phyloP scores from a whole-genome alignment of 495 filamentous ascomycete genomes.

The Xylaria flabelliformis region DNA sequence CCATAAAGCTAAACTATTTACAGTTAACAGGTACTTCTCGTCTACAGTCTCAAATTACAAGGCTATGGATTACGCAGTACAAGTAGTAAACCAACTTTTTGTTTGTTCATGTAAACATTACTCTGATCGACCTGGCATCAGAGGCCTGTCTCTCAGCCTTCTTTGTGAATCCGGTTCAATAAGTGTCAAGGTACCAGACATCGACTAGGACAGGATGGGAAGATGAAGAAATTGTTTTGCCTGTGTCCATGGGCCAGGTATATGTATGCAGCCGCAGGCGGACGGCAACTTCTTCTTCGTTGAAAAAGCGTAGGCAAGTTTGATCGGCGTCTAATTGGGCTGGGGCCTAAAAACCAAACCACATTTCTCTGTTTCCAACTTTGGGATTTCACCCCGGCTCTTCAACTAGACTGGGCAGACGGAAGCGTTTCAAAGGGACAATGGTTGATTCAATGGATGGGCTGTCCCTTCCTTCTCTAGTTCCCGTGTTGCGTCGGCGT shows the following conservation, averaged over 20 bases:
- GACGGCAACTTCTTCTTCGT: conserved; percentile 15
- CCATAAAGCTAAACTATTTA: not conserved
- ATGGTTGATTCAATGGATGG: not conserved
- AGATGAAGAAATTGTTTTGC: conserved; percentile 8
- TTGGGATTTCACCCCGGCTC: conserved; percentile 6
- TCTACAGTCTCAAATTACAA: not conserved
- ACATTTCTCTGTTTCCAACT: not conserved
- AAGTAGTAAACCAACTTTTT: not conserved
- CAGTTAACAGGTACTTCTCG: not conserved
- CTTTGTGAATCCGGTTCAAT: not conserved
- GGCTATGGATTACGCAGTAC: not conserved
- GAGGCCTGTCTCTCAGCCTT: not conserved
- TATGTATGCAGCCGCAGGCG: conserved; percentile 4
- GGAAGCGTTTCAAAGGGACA: conserved; percentile 5
- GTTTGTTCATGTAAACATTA: not conserved
- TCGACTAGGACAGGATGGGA: conserved; percentile 3
- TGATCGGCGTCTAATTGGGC: conserved; percentile 7
- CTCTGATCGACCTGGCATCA: not conserved
- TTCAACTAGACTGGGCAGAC: not conserved
- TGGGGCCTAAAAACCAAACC: not conserved
- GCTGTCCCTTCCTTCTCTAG: not conserved
- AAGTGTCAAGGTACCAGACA: not conserved
- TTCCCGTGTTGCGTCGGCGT: not conserved
- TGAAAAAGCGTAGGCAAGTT: conserved; percentile 12
- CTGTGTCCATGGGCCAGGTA: not conserved